Percentiles rank a stretch among this genome's conserved stretches.
Conservation (phyloP, 768 basidiomycete species). For the Tulasnella sp. region DNA sequence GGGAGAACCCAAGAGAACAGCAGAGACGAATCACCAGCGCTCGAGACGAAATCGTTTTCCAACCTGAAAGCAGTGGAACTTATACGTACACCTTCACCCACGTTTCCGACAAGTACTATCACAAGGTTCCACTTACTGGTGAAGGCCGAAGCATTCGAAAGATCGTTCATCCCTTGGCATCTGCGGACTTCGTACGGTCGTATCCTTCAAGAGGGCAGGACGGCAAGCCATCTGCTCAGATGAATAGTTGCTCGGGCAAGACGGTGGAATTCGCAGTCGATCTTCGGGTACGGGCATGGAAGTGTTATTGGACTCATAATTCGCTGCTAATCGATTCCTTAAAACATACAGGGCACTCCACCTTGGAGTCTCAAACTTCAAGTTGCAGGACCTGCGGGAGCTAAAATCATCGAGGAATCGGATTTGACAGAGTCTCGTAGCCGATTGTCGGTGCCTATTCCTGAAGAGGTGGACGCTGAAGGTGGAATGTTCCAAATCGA, state of each 20-base stretch:
- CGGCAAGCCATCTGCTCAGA: slow-evolving; percentile 32
- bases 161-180: slow-evolving; percentile 80
- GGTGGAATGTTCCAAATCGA: slow-evolving; percentile 77
- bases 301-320: neutral
- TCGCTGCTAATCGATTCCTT: neutral
- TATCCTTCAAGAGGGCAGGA: slow-evolving; percentile 34
- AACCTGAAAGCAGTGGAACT: slow-evolving; percentile 82
- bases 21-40: slow-evolving; percentile 7
- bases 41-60: slow-evolving; percentile 69
- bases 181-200: slow-evolving; percentile 57
- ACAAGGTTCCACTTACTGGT: slow-evolving; percentile 61
- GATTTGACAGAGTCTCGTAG: slow-evolving; percentile 50
- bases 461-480: slow-evolving; percentile 51
- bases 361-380: slow-evolving; percentile 87
- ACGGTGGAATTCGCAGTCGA: slow-evolving; percentile 71
- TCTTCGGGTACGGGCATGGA: slow-evolving; percentile 46
- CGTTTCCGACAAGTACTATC: slow-evolving; percentile 79
- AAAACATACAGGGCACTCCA: slow-evolving; percentile 57
- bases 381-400: slow-evolving; percentile 59
- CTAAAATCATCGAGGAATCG: slow-evolving; percentile 48
- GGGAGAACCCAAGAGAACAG: slow-evolving; percentile 2
- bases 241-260: slow-evolving; percentile 65
- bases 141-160: slow-evolving; percentile 63
- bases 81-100: slow-evolving; percentile 76
- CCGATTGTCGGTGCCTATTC: slow-evolving; percentile 58